Base-by-base conservation (phyloP, 2,329 filamentous ascomycete species). In the Pseudogymnoascus sp. region DNA sequence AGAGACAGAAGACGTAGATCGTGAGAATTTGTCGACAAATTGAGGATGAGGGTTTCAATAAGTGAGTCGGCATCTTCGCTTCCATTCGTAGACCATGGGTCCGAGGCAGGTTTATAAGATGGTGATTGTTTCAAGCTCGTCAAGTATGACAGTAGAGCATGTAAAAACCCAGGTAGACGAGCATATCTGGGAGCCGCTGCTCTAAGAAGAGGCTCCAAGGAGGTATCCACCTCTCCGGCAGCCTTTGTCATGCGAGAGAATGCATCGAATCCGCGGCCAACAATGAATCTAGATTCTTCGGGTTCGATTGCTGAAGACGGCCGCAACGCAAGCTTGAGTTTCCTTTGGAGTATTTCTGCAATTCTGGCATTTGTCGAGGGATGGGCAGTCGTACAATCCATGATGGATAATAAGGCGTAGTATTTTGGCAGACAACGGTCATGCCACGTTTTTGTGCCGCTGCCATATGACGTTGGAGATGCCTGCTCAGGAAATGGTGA, bases 1-100 rank as follows among this genome's bases (percentile, higher is more conserved):
- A 99, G 76, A 17, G 90, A 91, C 7, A 84, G 81, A 8, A 90
- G 78, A 41, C 93, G 84, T 60, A 96, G 78, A 10, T 86, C 80
- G 68, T 92, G 89, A 6, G 89, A 93, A 10, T 89, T 84, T 0
- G 87, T 86, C 4, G 87, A 84, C 17, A 99, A 79, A 66, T 93
- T 95, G 10, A 82, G 79, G 61, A 92, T 80, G 2, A 97, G 77
- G 2, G 85, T 83, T 42, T 79, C 77, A 12, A 86, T 79, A 9
- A 94, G 80, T 0, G 80, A 78, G 60, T 89, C 84, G 35, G 85
- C 80, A 21, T 86, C 81, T 10, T 78, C 71, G 68, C 65, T 72
- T 3, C 29, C 58, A 13, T 62, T 48, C 17, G 62, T 66, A 10
- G 35, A 35, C 7, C 61, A 21, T 31, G 59, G 4, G 44, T 29